These are phyloP conservation scores for Pecoramyces ruminantium DNA, from an alignment of 192 early-diverging fungal genomes.

Conservation along the genomic window DNA sequence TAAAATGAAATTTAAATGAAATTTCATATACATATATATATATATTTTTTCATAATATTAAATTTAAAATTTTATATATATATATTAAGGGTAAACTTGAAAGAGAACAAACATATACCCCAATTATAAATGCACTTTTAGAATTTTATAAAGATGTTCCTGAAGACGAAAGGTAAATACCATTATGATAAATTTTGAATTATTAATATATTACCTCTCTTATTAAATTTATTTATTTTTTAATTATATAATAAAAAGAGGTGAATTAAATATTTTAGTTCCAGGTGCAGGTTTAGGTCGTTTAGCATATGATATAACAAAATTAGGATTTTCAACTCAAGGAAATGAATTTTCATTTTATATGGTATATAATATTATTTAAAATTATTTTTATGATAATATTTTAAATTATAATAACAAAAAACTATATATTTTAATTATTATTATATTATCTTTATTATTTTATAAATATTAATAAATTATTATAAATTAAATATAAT, in stretches of 20 bases:
- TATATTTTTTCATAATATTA: too few species aligned
- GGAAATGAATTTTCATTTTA: conserved; percentile 94
- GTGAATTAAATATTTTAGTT: conserved; percentile 53
- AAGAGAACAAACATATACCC: conserved; percentile 58
- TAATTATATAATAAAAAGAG: conserved; percentile 18
- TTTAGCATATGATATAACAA: conserved; percentile 80
- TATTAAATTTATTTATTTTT: not conserved
- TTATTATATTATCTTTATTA: too few species aligned
- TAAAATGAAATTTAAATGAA: too few species aligned
- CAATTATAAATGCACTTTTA: conserved; percentile 58
- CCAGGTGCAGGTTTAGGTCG: conserved; percentile 95
- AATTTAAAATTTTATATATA: too few species aligned
- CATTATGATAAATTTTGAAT: not conserved
- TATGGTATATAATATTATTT: conserved; percentile 64
- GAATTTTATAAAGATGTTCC: conserved; percentile 28
- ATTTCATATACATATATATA: too few species aligned
- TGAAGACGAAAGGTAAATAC: conserved; percentile 20
- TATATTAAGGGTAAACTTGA: conserved; percentile 53
- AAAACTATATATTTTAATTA: too few species aligned
- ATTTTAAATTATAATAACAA: too few species aligned
- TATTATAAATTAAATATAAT: too few species aligned
- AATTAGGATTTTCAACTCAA: conserved; percentile 21
- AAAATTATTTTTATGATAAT: too few species aligned
- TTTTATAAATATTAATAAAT: too few species aligned
- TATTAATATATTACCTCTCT: not conserved